Percentiles rank a stretch among this genome's conserved stretches.
phyloP scores from a whole-genome alignment of 495 filamentous ascomycete genomes.

The Neurospora sp. region DNA sequence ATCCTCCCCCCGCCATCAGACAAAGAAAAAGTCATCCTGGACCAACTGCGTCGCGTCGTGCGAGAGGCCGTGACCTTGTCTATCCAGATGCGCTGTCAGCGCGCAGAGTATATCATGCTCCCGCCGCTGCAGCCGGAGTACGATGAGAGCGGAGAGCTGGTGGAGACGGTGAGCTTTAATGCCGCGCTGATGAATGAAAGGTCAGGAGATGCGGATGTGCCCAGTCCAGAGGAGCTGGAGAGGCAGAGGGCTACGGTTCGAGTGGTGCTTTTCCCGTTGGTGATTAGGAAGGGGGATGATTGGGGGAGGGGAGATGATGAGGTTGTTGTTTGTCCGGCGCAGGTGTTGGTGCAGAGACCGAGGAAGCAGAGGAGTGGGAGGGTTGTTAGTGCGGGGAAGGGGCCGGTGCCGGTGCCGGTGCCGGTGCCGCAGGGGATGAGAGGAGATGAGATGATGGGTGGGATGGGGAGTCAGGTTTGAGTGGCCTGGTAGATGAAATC shows the following conservation, averaged over 20 bases:
- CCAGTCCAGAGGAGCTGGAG: conserved; percentile 65
- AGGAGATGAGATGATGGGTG: background rate
- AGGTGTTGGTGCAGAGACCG: conserved; percentile 61
- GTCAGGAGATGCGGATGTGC: conserved; percentile 46
- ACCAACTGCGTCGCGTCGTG: conserved; percentile 75
- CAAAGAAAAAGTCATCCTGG: conserved; percentile 60
- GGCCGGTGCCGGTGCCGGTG: conserved; percentile 17
- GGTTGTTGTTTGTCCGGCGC: conserved; percentile 85
- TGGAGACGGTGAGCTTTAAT: conserved; percentile 68
- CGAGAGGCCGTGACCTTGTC: conserved; percentile 74
- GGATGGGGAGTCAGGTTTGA: conserved; percentile 2
- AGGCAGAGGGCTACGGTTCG: conserved; percentile 65
- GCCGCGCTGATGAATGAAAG: conserved; percentile 89
- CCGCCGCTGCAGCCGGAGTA: conserved; percentile 92
- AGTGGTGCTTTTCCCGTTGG: conserved; percentile 85
- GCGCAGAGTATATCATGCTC: conserved; percentile 95
- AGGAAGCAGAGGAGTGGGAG: background rate
- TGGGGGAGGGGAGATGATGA: conserved; percentile 75
- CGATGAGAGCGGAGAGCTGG: conserved; percentile 82
- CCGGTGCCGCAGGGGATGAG: conserved; percentile 13
- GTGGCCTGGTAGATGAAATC: background rate
- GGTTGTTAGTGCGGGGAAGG: background rate
- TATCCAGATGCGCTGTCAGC: conserved; percentile 92
- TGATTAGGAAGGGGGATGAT: conserved; percentile 91
- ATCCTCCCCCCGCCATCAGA: conserved; percentile 76